Conservation (phyloP, 305 asterid genomes). For the Fraxinus velutina region DNA sequence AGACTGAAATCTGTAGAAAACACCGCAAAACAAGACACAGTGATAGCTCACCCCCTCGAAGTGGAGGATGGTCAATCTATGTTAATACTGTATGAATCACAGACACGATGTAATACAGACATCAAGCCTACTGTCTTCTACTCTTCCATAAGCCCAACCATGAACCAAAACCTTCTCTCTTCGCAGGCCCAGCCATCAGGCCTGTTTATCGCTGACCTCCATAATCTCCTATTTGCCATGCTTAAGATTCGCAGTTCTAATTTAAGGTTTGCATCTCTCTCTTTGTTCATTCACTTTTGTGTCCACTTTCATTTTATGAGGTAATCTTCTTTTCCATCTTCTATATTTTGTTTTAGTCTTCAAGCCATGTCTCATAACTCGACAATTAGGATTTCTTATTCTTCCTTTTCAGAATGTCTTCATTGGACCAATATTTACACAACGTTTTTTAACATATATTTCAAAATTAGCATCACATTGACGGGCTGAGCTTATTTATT, state of each 20-base stretch:
- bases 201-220: not conserved
- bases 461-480: not conserved
- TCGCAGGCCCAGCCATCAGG: not conserved
- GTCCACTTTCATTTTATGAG: not conserved
- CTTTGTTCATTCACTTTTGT: not conserved
- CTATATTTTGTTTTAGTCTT: not conserved
- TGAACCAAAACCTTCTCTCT: not conserved
- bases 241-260: not conserved
- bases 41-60: not conserved
- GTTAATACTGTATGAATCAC: not conserved
- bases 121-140: not conserved
- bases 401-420: not conserved
- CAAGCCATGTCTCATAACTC: not conserved
- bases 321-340: not conserved
- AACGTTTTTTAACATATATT: not conserved
- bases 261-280: not conserved
- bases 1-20: not conserved
- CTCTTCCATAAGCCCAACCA: not conserved
- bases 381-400: not conserved
- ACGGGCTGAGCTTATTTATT: not conserved
- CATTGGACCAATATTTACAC: not conserved
- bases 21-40: not conserved
- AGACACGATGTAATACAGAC: not conserved
- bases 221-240: not conserved
- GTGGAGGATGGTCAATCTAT: not conserved